Base-by-base conservation (phyloP, 768 basidiomycete genomes). In the Leccinum imitatum region DNA sequence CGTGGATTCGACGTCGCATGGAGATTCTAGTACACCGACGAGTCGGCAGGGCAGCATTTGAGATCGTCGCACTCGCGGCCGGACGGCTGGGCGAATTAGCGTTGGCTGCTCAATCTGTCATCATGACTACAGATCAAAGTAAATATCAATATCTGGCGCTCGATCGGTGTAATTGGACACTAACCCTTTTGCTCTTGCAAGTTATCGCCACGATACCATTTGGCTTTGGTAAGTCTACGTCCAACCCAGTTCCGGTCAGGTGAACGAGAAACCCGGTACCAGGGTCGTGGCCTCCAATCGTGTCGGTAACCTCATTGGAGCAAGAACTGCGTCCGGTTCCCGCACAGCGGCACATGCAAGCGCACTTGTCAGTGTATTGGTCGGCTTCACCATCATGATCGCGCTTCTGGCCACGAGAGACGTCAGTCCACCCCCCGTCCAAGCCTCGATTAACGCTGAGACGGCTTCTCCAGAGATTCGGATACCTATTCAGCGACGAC, bases 71-170 rank as follows among this genome's bases (percentile, higher is more conserved):
- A 4, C 75, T 92, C 23, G 87, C 87, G 17, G 90, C 90, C 3
- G 90, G 89, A 4, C 79, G 84, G 19, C 77, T 92, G 4, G 90
- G 89, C 7, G 68, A 80, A n/a, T 69, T 88, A 33, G 76, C 87
- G 1, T 78, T 91, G 37, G 88, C 87, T 4, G 89, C 87, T 2
- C 90, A 92, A 64, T 86, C 87, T 0, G 84, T 89, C 50, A 89
- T 90, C 57, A 91, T 90, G 87, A 90, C 87, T 17, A 83, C 86
- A 6, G 90, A 92, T 67, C 88, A 89, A 73, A 86, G 88, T 87
- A 63, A 59, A 41, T 3, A 25, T 30, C 72, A 9, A 39, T 39
- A 19, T 46, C 19, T 66, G 2, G 2, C 31, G 7, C 11, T 27
- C 14, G 17, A 39, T 50, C 0, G 6, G 14, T 13, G 14, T 52